Evolutionary conservation across 805 yeast species (phyloP).

Genomic region (Hanseniaspora vineae): DNA sequence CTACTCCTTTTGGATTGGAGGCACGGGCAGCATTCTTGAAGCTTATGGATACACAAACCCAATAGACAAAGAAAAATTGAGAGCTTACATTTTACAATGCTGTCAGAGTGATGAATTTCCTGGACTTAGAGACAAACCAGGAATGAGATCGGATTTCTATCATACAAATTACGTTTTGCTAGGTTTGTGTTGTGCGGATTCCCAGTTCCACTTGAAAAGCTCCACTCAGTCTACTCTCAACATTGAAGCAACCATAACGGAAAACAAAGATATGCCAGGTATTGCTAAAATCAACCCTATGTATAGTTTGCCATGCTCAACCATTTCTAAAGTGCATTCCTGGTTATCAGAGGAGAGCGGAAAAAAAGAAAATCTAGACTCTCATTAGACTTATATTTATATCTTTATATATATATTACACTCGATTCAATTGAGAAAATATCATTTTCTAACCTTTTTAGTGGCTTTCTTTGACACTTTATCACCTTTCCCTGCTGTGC

Average conservation of each 20-base stretch:
- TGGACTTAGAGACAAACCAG: constrained; percentile 86
- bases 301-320: constrained; percentile 33
- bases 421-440: not conserved
- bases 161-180: constrained; percentile 78
- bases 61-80: constrained; percentile 44
- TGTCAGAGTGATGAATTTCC: constrained; percentile 51
- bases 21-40: constrained; percentile 42
- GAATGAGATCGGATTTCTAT: constrained; percentile 66
- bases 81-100: constrained; percentile 57
- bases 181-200: constrained; percentile 37
- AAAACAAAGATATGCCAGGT: not conserved
- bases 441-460: not conserved
- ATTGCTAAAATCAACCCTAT: constrained; percentile 36
- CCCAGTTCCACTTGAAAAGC: no score
- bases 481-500: constrained; percentile 20
- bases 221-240: no score
- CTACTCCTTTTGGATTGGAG: constrained; percentile 93
- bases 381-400: no score
- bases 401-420: not conserved
- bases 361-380: not conserved
- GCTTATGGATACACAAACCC: constrained; percentile 18
- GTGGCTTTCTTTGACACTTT: not conserved
- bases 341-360: not conserved
- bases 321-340: constrained; percentile 22
- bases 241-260: not conserved